These are phyloP conservation scores for Phytophthora pini DNA, from an alignment of 352 stramenopile genomes.

Conservation along the genomic window DNA sequence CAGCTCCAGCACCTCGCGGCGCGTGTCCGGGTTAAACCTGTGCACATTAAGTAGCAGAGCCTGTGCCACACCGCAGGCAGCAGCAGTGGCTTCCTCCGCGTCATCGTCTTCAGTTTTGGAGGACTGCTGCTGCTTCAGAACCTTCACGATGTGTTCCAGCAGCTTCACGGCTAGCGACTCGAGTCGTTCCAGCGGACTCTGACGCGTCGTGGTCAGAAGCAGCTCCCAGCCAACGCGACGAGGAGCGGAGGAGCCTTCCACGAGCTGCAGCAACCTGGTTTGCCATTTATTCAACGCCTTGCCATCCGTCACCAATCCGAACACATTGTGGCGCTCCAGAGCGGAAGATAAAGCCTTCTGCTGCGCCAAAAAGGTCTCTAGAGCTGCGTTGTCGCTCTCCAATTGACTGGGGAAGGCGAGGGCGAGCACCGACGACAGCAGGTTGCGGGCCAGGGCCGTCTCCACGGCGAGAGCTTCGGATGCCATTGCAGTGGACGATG, in stretches of 20 bases:
- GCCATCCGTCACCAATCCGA: slow-evolving; percentile 71
- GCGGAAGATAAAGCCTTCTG: slow-evolving; percentile 53
- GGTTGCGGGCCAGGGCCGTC: slow-evolving; percentile 70
- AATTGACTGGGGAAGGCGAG: slow-evolving; percentile 72
- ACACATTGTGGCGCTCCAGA: slow-evolving; percentile 74
- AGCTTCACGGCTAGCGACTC: slow-evolving; percentile 63
- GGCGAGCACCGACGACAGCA: slow-evolving; percentile 81
- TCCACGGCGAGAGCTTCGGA: slow-evolving; percentile 19
- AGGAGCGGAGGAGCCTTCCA: slow-evolving; percentile 38
- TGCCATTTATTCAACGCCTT: slow-evolving; percentile 84
- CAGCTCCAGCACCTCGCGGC: slow-evolving; percentile 65
- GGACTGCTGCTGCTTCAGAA: slow-evolving; percentile 68
- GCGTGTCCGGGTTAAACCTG: slow-evolving; percentile 58
- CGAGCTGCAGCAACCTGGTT: slow-evolving; percentile 61
- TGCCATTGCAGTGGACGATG: slow-evolving; percentile 2
- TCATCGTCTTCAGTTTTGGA: slow-evolving; percentile 35
- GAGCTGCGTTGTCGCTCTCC: slow-evolving; percentile 42
- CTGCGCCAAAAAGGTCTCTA: slow-evolving; percentile 60
- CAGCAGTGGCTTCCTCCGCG: slow-evolving; percentile 34
- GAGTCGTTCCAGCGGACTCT: slow-evolving; percentile 64
- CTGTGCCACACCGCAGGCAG: slow-evolving; percentile 53
- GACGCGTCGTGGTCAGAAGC: slow-evolving; percentile 60
- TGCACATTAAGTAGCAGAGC: slow-evolving; percentile 60
- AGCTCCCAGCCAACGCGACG: slow-evolving; percentile 67
- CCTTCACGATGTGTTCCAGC: slow-evolving; percentile 70